Conservation (phyloP, 192 early-diverging fungal genomes). For the Powellomyces hirtus region DNA sequence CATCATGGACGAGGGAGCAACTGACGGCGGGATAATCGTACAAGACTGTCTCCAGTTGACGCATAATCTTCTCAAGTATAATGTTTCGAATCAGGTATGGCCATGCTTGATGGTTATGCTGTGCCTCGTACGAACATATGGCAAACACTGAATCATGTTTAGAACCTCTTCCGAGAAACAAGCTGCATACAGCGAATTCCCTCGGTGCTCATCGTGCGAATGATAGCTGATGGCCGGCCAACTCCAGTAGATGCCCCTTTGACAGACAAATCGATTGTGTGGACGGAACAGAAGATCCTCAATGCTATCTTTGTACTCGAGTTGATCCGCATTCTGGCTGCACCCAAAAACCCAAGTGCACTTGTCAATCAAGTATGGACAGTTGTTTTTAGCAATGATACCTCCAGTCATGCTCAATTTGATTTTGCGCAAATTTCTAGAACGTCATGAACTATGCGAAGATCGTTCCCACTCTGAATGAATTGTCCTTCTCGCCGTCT, state of each 20-base stretch:
- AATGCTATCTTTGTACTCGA: constrained; percentile 89
- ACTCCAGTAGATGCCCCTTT: constrained; percentile 36
- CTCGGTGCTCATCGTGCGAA: constrained; percentile 57
- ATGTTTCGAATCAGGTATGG: constrained; percentile 92
- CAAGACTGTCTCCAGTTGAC: constrained; percentile 94
- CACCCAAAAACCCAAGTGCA: constrained; percentile 85
- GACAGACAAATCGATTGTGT: constrained; percentile 43
- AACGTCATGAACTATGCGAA: constrained; percentile 83
- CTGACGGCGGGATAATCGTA: constrained; percentile 91
- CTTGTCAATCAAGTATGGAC: constrained; percentile 77
- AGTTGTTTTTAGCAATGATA: no score
- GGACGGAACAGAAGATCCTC: constrained; percentile 79
- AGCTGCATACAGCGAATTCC: constrained; percentile 90
- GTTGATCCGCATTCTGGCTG: constrained; percentile 84
- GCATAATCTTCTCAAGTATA: constrained; percentile 90
- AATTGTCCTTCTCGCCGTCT: constrained; percentile 70
- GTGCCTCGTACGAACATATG: neutral
- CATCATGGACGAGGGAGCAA: constrained; percentile 86
- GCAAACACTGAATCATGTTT: neutral
- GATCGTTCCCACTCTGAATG: constrained; percentile 75
- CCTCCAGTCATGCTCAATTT: neutral
- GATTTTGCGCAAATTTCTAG: constrained; percentile 16
- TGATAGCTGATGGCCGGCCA: constrained; percentile 41
- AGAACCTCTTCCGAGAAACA: constrained; percentile 95
- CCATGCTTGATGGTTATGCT: neutral